Evolutionary conservation across 257 asterid genomes (phyloP), one percentile per base, ranked within the genome.

Genomic region (Lavandula angustifolia): DNA sequence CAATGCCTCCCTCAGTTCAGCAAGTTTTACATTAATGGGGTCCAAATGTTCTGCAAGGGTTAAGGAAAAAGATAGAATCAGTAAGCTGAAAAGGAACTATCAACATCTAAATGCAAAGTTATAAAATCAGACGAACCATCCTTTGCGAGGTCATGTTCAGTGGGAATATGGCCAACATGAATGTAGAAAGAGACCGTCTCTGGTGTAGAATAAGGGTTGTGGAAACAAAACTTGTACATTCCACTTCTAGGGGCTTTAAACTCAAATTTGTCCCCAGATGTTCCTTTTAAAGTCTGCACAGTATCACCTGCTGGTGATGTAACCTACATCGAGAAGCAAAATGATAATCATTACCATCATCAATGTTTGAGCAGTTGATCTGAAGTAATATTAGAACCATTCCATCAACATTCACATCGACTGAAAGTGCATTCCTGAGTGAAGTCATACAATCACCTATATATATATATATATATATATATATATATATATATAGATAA

Each of bases 201-300:
- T 12, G 96, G 95, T 41, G 95, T 80, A 40, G 96, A 82, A 51
- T 87, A 76, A 54, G 98, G 86, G 74, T 94, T 94, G 64, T 90
- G 92, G 80, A 94, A 94, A 79, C 99, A 94, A 49, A 94, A 94
- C 71, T 94, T 94, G 83, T 83, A 88, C 99, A 94, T 94, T 75
- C 99, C 99, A 78, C 89, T 90, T 73, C 73, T 76, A 41, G 96
- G 95, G 76, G 98, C 98, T 81, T 86, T 94, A 34, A 94, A 87
- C 76, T 87, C 96, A 68, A 94, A 94, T 80, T 94, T 94, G 60
- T 94, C 91, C 58, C 95, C 99, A 17, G 98, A 76, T 57, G 98
- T 81, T 80, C 98, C 99, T 76, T 86, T 94, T 78, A 84, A n/a
- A 3, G 80, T 63, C 48, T 90, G 92, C 67, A 85, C 95, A 2